Percentiles rank a stretch among this genome's conserved stretches.
phyloP scores from a whole-genome alignment of 768 basidiomycete species.

The Naganishia vaughanmartiniae region DNA sequence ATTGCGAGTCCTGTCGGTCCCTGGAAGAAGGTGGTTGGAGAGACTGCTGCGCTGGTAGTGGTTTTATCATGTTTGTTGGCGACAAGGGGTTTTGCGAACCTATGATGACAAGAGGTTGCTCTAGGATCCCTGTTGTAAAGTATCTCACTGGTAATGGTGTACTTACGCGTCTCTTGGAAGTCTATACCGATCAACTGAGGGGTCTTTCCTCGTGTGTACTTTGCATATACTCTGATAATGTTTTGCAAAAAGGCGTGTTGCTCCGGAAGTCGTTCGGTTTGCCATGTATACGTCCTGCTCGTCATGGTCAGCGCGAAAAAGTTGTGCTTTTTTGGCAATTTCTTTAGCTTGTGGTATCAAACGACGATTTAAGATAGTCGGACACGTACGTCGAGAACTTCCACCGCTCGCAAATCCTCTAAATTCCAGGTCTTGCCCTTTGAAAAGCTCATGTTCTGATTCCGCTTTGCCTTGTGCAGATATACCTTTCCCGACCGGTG shows the following conservation, averaged over 20 bases:
- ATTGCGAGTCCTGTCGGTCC: constrained; percentile 39
- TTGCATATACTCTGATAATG: constrained; percentile 57
- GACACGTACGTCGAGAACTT: constrained; percentile 66
- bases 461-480: constrained; percentile 93
- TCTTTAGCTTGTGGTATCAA: background rate
- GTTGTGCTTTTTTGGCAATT: constrained; percentile 32
- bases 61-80: constrained; percentile 2
- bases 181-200: constrained; percentile 47
- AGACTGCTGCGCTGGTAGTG: background rate
- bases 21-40: constrained; percentile 2
- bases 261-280: constrained; percentile 71
- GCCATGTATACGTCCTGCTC: constrained; percentile 80
- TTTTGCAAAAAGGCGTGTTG: constrained; percentile 70
- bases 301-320: constrained; percentile 77
- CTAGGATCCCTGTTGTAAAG: background rate
- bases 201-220: constrained; percentile 45
- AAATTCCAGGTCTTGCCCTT: constrained; percentile 96
- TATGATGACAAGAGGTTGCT: background rate
- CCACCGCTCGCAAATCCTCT: constrained; percentile 72
- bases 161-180: constrained; percentile 20
- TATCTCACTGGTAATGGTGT: background rate
- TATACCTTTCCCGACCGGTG: constrained; percentile 51
- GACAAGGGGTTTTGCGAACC: constrained; percentile 17
- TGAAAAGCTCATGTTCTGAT: constrained; percentile 89
- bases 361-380: background rate